A percentile compares a stretch with the other conserved stretches of the same genome.
phyloP scores from a whole-genome alignment of 164 flowering plant species.

The Protea cynaroides region DNA sequence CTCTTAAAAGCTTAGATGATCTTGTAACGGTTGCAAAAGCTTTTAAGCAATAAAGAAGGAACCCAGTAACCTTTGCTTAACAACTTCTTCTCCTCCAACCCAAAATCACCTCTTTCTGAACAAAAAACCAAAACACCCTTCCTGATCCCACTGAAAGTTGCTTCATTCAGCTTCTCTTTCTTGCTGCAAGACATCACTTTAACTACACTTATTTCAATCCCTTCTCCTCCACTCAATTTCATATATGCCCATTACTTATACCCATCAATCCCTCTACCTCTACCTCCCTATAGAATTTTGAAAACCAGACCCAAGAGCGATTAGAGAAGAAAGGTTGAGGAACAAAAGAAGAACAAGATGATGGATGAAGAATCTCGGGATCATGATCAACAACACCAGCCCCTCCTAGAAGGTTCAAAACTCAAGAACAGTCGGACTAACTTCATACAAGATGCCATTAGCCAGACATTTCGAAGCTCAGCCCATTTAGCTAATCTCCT shows the following conservation, averaged over 20 bases:
- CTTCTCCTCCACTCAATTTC: neutral
- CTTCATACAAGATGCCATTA: conserved; percentile 23
- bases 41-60: neutral
- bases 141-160: neutral
- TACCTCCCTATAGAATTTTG: neutral
- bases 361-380: neutral
- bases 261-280: neutral
- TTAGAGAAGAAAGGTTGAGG: neutral
- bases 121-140: no score
- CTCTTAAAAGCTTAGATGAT: no score
- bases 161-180: neutral
- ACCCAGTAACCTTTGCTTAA: neutral
- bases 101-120: no score
- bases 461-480: conserved; percentile 33
- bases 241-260: neutral
- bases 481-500: conserved; percentile 62
- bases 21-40: no score
- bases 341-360: neutral
- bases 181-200: neutral
- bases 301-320: neutral
- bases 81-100: neutral
- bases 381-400: neutral
- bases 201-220: neutral
- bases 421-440: neutral
- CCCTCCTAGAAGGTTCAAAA: neutral